Base-by-base conservation (phyloP, 2,329 filamentous ascomycete genomes). In the Calonectria fujianensis region DNA sequence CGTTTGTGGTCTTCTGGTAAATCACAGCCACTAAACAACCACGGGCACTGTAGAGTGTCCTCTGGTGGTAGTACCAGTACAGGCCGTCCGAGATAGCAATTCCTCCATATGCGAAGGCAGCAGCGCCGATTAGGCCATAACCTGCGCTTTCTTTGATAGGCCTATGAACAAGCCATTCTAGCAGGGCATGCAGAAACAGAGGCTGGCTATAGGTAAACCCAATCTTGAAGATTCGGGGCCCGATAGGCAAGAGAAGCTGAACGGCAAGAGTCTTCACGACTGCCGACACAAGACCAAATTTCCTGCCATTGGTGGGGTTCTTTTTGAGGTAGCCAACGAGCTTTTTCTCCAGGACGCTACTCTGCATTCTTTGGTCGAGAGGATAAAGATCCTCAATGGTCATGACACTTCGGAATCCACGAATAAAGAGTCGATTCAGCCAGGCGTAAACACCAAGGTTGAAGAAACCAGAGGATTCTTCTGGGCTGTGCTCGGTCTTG, bases 51-150 rank as follows among this genome's bases (percentile, higher is more conserved):
- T 63, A 63, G 0, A 63, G 39, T 4, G 57, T 41, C 9, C 57
- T 63, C n/a, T 63, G 57, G 14, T 63, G 57, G 16, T 63, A 63
- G 24, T 73, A 73, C 70, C 70, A 73, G 52, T 48, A 70, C 3
- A 69, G 39, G n/a, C 57, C 71, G 20, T 48, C 59, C 1, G 71
- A 73, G 6, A 73, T 57, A 16, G 86, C 86, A 45, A 87, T 83
- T 13, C 86, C 86, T 24, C 79, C 24, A 8, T 70, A 79, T 0
- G 78, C 76, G 9, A 79, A 45, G 6, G 78, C 77, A 71, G 74
- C 78, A 10, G 77, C 77, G 0, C 77, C 78, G 57, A 79, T 79
- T 0, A 79, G 72, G 2, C 77, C 77, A 5, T 79, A 79, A 6
- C 77, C 77, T 7, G 76, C 52, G 27, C 54, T 59, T 32, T 52